Evolutionary conservation across 306 rosid genomes (phyloP), one percentile per base, ranked within the genome.

Genomic region (Phaseolus lunatus): DNA sequence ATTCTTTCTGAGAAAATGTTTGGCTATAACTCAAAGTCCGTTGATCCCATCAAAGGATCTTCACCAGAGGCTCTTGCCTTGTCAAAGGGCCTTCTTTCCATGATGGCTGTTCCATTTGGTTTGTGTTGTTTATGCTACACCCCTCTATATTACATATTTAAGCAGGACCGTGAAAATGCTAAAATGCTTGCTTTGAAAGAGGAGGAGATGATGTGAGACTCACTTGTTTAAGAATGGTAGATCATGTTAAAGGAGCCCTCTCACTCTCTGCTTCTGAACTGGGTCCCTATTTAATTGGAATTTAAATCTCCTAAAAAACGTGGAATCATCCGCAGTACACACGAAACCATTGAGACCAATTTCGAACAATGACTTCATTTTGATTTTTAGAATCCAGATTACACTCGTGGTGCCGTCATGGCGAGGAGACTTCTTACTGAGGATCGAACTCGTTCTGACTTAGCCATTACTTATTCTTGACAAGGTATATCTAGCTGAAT

Each of bases 61-160:
- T 43, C 81, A 16, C 79, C 83, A 11, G 95, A 88, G 88, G 99
- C 99, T 41, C 82, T 87, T 61, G 99, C 99, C 14, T 83, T 95
- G 84, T 95, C 99, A 14, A 92, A 86, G 85, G 99, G 97, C 22
- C 96, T 95, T 61, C 88, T 95, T 61, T 80, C 97, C 2, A 95
- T 92, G 97, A 95, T 87, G 97, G 86, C 72, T 3, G 64, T 90
- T 74, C 99, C 99, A 18, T 92, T 95, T 71, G 97, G 99, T 5
- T 44, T 95, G 81, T 95, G 99, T 50, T 89, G 99, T 86, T 82
- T 95, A 86, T 92, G 90, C 73, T 95, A 92, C 77, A 90, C 97
- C 0, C 97, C 99, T 5, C 83, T 95, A 83, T 91, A 95, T 74
- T 77, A 27, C 64, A 20, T 64, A 39, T 95, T 92, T 68, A 86